phyloP scores from a whole-genome alignment of 305 asterid species.

The Fraxinus baroniana region DNA sequence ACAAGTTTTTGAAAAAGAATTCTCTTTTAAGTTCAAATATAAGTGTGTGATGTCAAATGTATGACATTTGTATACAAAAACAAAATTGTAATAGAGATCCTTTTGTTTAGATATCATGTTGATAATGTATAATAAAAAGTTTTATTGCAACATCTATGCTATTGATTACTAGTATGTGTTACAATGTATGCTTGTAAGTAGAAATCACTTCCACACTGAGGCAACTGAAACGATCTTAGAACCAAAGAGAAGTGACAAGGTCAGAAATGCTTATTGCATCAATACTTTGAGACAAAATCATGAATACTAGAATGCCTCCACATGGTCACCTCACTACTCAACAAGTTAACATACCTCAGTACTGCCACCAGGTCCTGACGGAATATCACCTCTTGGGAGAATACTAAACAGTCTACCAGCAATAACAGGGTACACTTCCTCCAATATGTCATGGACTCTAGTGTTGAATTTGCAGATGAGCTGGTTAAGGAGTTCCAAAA shows the following conservation, averaged over 20 bases:
- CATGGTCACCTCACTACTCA: not conserved
- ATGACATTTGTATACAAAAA: not conserved
- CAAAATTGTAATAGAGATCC: constrained; percentile 3
- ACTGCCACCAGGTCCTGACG: constrained; percentile 73
- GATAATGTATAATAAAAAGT: constrained; percentile 7
- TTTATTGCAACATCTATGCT: not conserved
- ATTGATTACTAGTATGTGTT: not conserved
- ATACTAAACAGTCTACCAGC: constrained; percentile 62
- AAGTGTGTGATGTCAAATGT: too few relatives aligned
- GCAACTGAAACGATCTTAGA: constrained; percentile 5
- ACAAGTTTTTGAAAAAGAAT: not conserved
- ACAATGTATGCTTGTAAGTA: not conserved
- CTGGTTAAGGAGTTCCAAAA: constrained; percentile 80
- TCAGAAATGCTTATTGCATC: constrained; percentile 2
- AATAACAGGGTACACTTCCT: constrained; percentile 76
- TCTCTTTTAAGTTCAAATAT: not conserved
- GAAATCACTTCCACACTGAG: not conserved
- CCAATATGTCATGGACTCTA: constrained; percentile 64
- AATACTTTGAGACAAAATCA: not conserved
- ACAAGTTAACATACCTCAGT: constrained; percentile 64
- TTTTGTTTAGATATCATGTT: not conserved
- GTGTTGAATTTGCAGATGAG: constrained; percentile 85
- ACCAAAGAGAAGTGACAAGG: not conserved
- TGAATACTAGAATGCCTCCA: not conserved
- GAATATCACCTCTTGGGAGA: constrained; percentile 70